A percentile compares a stretch with the other conserved stretches of the same genome.
These are phyloP conservation scores for Trichoderma arundinaceum DNA, from an alignment of 2,329 filamentous ascomycete genomes.

Conservation along the genomic window DNA sequence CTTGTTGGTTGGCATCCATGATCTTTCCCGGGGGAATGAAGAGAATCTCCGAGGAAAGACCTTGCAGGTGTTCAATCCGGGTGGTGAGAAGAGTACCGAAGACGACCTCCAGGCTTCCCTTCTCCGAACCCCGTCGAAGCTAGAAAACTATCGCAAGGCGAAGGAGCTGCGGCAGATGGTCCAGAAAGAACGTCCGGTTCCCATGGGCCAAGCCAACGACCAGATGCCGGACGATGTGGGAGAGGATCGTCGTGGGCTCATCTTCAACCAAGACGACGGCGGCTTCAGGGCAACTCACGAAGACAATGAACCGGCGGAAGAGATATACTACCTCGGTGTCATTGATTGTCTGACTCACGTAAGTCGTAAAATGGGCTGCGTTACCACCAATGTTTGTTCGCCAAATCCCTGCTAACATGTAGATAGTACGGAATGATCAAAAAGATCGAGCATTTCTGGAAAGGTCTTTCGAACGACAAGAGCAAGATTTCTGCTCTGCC, in stretches of 20 bases:
- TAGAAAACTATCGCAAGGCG: slow-evolving; percentile 90
- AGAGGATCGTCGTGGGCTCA: slow-evolving; percentile 72
- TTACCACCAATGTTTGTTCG: not conserved
- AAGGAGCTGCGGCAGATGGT: slow-evolving; percentile 90
- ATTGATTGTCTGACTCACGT: slow-evolving; percentile 98
- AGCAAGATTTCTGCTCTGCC: slow-evolving; percentile 91
- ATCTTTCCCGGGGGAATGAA: slow-evolving; percentile 87
- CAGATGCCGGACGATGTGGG: slow-evolving; percentile 91
- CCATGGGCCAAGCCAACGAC: slow-evolving; percentile 80
- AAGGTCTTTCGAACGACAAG: slow-evolving; percentile 83
- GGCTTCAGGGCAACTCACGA: slow-evolving; percentile 93
- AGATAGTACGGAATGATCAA: slow-evolving; percentile 90
- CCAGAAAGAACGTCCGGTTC: slow-evolving; percentile 90
- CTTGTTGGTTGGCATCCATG: slow-evolving; percentile 91
- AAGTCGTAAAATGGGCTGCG: slow-evolving; percentile 51
- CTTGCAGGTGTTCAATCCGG: slow-evolving; percentile 90
- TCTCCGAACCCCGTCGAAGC: slow-evolving; percentile 87
- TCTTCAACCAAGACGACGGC: slow-evolving; percentile 94
- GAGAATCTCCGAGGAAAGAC: slow-evolving; percentile 92
- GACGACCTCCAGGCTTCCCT: slow-evolving; percentile 70
- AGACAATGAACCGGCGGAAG: slow-evolving; percentile 80
- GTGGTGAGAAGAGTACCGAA: slow-evolving; percentile 64
- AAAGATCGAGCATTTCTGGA: slow-evolving; percentile 95
- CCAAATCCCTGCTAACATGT: slow-evolving; percentile 34
- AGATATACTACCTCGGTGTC: slow-evolving; percentile 97